Conservation (phyloP, 805 yeast genomes). For the Yarrowia keelungensis region DNA sequence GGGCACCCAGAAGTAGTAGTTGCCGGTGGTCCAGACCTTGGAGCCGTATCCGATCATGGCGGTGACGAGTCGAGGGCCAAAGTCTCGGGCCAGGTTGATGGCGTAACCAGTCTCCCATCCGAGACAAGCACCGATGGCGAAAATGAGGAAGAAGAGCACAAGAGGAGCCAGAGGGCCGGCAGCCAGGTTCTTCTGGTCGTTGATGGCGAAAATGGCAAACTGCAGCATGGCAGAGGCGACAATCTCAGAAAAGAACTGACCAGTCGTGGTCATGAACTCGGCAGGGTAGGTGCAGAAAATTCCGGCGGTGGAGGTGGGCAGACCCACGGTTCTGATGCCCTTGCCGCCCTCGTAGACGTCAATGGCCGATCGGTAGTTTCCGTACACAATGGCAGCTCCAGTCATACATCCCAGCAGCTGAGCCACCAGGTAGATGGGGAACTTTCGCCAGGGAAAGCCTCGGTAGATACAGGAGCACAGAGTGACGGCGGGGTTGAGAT, state of each 20-base stretch:
- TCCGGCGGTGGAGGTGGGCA: conserved; percentile 53
- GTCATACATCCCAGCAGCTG: conserved; percentile 59
- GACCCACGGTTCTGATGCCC: conserved; percentile 48
- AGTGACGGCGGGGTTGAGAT: conserved; percentile 62
- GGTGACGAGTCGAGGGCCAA: conserved; percentile 61
- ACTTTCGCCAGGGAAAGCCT: conserved; percentile 60
- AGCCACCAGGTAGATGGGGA: conserved; percentile 55
- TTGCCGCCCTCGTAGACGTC: conserved; percentile 49
- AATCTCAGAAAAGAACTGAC: conserved; percentile 59
- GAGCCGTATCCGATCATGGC: conserved; percentile 57
- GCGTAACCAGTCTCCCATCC: conserved; percentile 65
- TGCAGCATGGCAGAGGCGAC: conserved; percentile 56
- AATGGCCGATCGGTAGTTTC: conserved; percentile 54
- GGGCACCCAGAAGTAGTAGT: conserved; percentile 62
- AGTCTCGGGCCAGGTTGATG: conserved; percentile 62
- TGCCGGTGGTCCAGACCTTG: conserved; percentile 52
- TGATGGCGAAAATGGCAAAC: conserved; percentile 58
- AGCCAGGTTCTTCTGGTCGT: conserved; percentile 59
- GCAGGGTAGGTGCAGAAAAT: conserved; percentile 58
- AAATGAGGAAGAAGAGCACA: conserved; percentile 56
- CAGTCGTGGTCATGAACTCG: conserved; percentile 52
- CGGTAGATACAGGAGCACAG: conserved; percentile 57
- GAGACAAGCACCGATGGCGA: conserved; percentile 56
- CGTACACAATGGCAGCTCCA: conserved; percentile 58
- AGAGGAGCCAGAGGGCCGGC: conserved; percentile 58